A percentile compares a stretch with the other conserved stretches of the same genome.
Evolutionary conservation across 1,284 basidiomycete genomes (phyloP).

Genomic region (Xerocomus nothofagi): DNA sequence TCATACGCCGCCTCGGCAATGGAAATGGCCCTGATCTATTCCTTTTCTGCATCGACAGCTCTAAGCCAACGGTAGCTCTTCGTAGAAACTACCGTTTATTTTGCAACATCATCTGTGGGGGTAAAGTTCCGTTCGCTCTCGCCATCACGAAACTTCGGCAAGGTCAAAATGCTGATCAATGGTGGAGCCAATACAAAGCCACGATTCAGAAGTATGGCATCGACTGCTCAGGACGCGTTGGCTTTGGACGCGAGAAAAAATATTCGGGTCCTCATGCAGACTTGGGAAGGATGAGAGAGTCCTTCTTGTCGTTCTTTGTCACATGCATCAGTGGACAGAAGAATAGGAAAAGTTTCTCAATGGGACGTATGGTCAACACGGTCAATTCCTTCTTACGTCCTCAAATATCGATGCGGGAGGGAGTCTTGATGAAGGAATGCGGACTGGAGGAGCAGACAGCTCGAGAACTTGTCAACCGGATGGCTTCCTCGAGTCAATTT

Average conservation of each 20-base stretch:
- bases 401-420: conserved; percentile 9
- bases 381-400: conserved; percentile 13
- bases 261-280: background rate
- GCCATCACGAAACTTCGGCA: conserved; percentile 29
- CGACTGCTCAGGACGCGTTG: conserved; percentile 32
- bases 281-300: conserved; percentile 10
- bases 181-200: conserved; percentile 34
- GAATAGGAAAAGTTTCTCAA: conserved; percentile 5
- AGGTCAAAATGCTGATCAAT: conserved; percentile 28
- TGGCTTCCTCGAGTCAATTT: conserved; percentile 6
- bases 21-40: conserved; percentile 36
- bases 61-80: conserved; percentile 33
- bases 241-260: conserved; percentile 24
- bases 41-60: conserved; percentile 39
- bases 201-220: conserved; percentile 33
- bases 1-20: conserved; percentile 31
- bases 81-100: conserved; percentile 32
- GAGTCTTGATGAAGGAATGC: conserved; percentile 20
- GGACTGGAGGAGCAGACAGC: conserved; percentile 23
- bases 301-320: conserved; percentile 22
- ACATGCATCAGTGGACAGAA: conserved; percentile 15
- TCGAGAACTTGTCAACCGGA: conserved; percentile 20
- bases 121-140: conserved; percentile 25
- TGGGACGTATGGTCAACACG: conserved; percentile 9
- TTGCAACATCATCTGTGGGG: conserved; percentile 26